Conservation (phyloP, 495 filamentous ascomycete species). For the Penicillium steckii region DNA sequence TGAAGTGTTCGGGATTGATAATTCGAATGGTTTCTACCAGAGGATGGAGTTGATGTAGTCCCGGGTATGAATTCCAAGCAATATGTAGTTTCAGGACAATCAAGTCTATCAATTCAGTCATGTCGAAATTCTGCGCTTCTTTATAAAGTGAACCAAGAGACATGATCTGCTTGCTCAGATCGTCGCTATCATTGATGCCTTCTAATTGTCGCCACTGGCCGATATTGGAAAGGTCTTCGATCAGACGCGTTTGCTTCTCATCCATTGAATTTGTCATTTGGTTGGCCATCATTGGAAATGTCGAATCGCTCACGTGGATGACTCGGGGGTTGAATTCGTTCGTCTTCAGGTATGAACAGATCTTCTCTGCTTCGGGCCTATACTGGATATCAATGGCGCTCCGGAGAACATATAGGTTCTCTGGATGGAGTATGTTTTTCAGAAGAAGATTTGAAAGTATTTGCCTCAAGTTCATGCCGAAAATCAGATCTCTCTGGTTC, state of each 20-base stretch:
- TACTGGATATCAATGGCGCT: neutral
- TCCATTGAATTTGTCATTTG: neutral
- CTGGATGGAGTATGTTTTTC: neutral
- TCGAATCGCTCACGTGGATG: neutral
- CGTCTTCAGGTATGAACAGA: neutral
- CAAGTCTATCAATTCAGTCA: constrained; percentile 2
- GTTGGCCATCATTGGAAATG: neutral
- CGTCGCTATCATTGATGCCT: neutral
- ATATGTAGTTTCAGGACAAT: constrained; percentile 21
- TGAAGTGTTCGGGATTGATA: neutral
- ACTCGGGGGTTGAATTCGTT: constrained; percentile 8
- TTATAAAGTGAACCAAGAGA: constrained; percentile 13
- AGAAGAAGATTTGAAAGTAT: neutral
- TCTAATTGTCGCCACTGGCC: constrained; percentile 2
- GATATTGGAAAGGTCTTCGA: constrained; percentile 1
- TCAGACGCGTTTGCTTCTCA: neutral
- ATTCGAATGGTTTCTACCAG: constrained; percentile 6
- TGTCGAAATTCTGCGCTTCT: neutral
- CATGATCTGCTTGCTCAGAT: constrained; percentile 3
- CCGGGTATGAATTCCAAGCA: constrained; percentile 25
- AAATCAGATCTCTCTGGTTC: neutral
- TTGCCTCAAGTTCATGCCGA: neutral
- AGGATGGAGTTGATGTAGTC: constrained; percentile 4
- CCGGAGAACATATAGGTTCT: neutral
- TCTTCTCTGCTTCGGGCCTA: neutral